Base-by-base conservation (phyloP, 2,329 filamentous ascomycete genomes). In the Neocucurbitaria cava region DNA sequence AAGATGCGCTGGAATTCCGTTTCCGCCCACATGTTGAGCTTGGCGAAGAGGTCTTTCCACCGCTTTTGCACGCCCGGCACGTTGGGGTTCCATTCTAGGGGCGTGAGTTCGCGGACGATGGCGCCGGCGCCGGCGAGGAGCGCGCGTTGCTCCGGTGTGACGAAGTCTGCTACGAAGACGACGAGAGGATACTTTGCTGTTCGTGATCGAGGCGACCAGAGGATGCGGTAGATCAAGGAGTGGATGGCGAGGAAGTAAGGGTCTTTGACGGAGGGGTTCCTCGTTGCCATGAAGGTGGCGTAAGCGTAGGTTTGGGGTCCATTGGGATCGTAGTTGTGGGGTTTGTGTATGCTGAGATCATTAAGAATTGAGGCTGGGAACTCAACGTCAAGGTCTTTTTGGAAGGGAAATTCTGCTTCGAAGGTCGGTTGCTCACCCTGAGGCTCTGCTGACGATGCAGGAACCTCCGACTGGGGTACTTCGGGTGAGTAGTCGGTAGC, bases 1-100 rank as follows among this genome's bases (percentile, higher is more conserved):
- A 70, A 38, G 15, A 75, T 67, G 18, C 64, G 65, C n/a, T 46
- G 49, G 45, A 73, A 75, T 2, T 70, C 62, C 0, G 64, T 70
- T 45, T 73, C 65, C 7, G 61, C 64, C 71, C 70, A 75, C 69
- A 75, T 74, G 55, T 74, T 63, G 17, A 75, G 61, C 41, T 75
- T 75, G 5, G 71, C 66, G 49, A 75, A 75, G 3, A 74, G 68
- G 40, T 75, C 70, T 47, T 64, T 68, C 69, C 71, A 74, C 1
- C 73, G 60, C 18, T 56, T 49, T 30, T 67, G 61, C 7, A 66
- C 56, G 9, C 62, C 63, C 1, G 51, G 30, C 3, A 59, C 56
- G 18, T 68, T 64, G 21, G 69, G 69, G 8, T 66, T 58, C 69
- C 70, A 74, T 10, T 64, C 54, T 0, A 74, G 43, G 2, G 68